phyloP scores from a whole-genome alignment of 2,329 filamentous ascomycete species.

The Arachnomyces sp. region DNA sequence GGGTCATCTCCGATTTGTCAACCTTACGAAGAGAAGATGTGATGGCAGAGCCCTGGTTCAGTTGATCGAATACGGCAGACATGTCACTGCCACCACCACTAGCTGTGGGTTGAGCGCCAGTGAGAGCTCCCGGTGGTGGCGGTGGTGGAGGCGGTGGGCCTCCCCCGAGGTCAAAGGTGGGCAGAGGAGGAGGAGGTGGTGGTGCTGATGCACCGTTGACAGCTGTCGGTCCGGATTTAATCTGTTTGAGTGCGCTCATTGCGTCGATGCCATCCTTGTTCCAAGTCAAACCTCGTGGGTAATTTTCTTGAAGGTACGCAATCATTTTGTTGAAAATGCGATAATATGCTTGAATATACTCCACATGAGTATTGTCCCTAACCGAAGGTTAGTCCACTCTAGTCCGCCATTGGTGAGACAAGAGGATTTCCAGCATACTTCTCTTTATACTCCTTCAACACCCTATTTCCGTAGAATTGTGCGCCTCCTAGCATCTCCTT shows the following conservation, averaged over 20 bases:
- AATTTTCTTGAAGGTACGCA: conserved; percentile 79
- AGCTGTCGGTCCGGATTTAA: conserved; percentile 35
- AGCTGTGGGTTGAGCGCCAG: conserved; percentile 38
- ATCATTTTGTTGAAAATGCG: conserved; percentile 76
- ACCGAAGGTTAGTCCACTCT: conserved; percentile 16
- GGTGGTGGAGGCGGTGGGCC: conserved; percentile 60
- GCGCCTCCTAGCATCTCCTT: conserved; percentile 74
- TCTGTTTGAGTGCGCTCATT: conserved; percentile 58
- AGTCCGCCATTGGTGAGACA: background rate
- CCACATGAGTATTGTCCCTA: conserved; percentile 71
- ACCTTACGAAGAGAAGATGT: conserved; percentile 88
- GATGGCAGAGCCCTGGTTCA: conserved; percentile 84
- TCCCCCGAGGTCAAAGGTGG: conserved; percentile 42
- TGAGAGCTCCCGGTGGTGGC: conserved; percentile 58
- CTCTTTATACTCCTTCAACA: conserved; percentile 84
- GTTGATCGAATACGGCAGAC: conserved; percentile 79
- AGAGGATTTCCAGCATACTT: conserved; percentile 43
- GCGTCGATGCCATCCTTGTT: conserved; percentile 70
- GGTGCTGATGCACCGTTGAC: conserved; percentile 38
- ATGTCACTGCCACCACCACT: conserved; percentile 53
- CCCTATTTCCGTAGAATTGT: conserved; percentile 90
- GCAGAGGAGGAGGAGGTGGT: conserved; percentile 44
- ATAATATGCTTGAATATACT: conserved; percentile 92
- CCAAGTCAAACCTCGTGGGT: conserved; percentile 73
- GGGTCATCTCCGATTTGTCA: conserved; percentile 92